These are phyloP conservation scores for Coprinopsis cinerea DNA, from an alignment of 768 basidiomycete genomes.

Conservation along the genomic window DNA sequence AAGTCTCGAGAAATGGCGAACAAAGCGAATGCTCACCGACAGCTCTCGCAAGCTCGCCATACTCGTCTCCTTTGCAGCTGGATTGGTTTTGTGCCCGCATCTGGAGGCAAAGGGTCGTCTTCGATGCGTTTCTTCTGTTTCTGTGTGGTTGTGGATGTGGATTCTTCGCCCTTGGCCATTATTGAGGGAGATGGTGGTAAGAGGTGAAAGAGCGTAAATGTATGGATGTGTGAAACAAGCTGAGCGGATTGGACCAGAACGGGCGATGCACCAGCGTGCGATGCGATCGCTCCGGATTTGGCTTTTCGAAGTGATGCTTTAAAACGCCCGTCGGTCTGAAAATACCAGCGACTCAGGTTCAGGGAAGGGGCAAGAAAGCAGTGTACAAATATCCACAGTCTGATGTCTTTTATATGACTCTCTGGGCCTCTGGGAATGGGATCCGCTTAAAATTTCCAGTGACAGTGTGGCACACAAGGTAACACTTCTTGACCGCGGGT, in stretches of 20 bases:
- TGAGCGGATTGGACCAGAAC: slow-evolving; percentile 22
- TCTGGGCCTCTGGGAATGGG: no score
- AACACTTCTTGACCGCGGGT: no score
- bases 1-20: slow-evolving; percentile 18
- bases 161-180: slow-evolving; percentile 49
- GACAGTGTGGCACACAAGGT: no score
- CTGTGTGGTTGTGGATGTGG: slow-evolving; percentile 43
- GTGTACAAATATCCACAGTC: no score
- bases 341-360: not conserved
- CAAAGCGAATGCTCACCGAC: slow-evolving; percentile 61
- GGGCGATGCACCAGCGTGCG: slow-evolving; percentile 20
- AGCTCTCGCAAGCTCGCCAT: slow-evolving; percentile 88
- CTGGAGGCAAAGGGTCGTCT: slow-evolving; percentile 52
- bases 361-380: not conserved
- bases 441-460: no score
- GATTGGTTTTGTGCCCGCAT: slow-evolving; percentile 61
- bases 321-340: not conserved
- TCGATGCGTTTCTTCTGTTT: slow-evolving; percentile 73
- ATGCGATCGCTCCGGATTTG: not conserved
- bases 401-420: no score
- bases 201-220: slow-evolving; percentile 13
- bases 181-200: slow-evolving; percentile 15
- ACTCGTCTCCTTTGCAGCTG: slow-evolving; percentile 76
- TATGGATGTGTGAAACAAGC: slow-evolving; percentile 23
- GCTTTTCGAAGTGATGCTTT: not conserved